Base-by-base conservation (phyloP, 2,329 filamentous ascomycete species). In the Talaromyces sp. region DNA sequence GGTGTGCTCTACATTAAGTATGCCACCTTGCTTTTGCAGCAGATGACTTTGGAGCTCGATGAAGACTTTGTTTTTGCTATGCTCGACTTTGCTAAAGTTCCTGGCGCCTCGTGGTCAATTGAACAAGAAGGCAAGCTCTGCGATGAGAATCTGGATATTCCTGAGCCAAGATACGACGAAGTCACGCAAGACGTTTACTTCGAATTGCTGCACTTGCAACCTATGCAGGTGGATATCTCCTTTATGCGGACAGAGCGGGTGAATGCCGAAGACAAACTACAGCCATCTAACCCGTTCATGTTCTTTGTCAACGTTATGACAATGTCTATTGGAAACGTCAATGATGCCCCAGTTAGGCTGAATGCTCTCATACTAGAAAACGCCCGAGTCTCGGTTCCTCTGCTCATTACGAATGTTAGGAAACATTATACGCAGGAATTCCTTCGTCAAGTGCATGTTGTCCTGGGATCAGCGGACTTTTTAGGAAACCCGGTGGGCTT, bases 1-100 rank as follows among this genome's bases (percentile, higher is more conserved):
- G 95, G 95, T 69, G 95, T 99, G 27, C 81, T 97, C 9, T 99
- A 99, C 77, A 93, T 99, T 83, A 99, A 99, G 76, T 99, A 99
- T 75, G 94, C 95, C 27, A 96, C 94, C 0, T 77, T 99, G 53
- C 81, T 99, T 34, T 81, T 99, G 53, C 95, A 99, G 75, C 93
- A 99, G 75, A 97, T 99, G 93, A 99, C 95, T 0, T 83, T 99
- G 2, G 95, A 99, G 69, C 87, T 99, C 56, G 95, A 99, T 66
- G 95, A 99, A 70, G 95, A 99, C 73, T 99, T 99, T 77, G 93
- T 99, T 61, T 96, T 96, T 74, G 93, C 95, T 0, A 85, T 99
- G 64, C 81, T 99, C 1, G 96, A 99, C 74, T 99, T 97, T 72
- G 89, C 91, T 36, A 96, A 96, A 76, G 89, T 96, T 0, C 92